These are phyloP conservation scores for Oidium heveae DNA, from an alignment of 2,329 filamentous ascomycete species.

Conservation along the genomic window DNA sequence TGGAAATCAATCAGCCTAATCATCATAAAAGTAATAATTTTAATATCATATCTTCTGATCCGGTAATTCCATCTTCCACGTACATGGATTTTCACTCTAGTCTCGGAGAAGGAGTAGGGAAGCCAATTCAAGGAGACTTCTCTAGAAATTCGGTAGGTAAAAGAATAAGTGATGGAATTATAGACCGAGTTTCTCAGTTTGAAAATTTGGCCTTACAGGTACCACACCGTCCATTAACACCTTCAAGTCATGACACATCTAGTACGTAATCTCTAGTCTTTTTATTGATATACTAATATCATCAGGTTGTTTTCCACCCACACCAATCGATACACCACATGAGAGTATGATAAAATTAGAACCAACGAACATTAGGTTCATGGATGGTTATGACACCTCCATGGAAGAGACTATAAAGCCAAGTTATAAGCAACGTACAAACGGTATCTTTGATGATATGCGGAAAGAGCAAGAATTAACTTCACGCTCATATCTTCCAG, in stretches of 20 bases:
- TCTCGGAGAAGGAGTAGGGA: conserved; percentile 6
- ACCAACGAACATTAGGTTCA: conserved; percentile 23
- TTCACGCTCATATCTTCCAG: conserved; percentile 29
- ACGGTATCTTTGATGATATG: conserved; percentile 32
- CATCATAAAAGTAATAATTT: conserved; percentile 12
- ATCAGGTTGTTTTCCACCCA: conserved; percentile 38
- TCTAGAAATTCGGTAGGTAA: conserved; percentile 13
- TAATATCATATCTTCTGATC: conserved; percentile 10
- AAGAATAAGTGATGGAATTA: conserved; percentile 34
- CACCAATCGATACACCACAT: conserved; percentile 39
- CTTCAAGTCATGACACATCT: conserved; percentile 30
- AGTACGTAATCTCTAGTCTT: conserved; percentile 22
- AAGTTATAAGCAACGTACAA: conserved; percentile 19
- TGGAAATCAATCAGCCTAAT: conserved; percentile 15
- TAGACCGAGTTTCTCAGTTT: conserved; percentile 33
- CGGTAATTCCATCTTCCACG: conserved; percentile 9
- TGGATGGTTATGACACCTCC: conserved; percentile 36
- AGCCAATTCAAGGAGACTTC: background rate
- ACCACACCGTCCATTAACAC: conserved; percentile 30
- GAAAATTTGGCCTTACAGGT: conserved; percentile 24
- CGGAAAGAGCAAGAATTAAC: conserved; percentile 27
- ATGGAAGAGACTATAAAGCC: conserved; percentile 43
- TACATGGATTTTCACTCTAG: conserved; percentile 13
- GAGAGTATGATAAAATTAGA: conserved; percentile 16
- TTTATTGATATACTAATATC: conserved; percentile 5